These are phyloP conservation scores for Globisporangium recalcitrans DNA, from an alignment of 352 stramenopile species.

Conservation along the genomic window DNA sequence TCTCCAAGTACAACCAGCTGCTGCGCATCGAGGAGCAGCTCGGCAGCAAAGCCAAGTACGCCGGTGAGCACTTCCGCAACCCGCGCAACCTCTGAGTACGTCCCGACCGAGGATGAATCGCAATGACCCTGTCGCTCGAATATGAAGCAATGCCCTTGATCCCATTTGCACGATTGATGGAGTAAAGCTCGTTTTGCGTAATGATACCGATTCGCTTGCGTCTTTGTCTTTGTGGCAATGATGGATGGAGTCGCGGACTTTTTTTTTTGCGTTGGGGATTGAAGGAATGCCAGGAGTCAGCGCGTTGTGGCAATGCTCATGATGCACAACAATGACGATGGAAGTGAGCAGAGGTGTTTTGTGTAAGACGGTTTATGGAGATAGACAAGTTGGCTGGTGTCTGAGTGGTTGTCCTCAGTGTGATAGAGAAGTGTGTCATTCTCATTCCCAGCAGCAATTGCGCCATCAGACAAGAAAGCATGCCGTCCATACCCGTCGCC, in stretches of 20 bases:
- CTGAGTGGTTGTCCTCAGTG: not conserved
- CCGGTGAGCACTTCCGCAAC: constrained; percentile 37
- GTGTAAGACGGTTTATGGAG: no score
- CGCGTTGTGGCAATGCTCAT: no score
- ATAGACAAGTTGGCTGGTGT: no score
- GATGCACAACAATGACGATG: no score
- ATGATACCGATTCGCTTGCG: not conserved
- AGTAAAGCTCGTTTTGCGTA: not conserved
- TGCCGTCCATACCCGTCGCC: not conserved
- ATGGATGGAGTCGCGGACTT: not conserved
- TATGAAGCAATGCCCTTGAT: not conserved
- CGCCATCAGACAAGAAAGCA: not conserved
- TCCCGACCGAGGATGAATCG: no score
- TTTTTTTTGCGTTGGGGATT: no score
- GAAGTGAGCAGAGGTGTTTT: no score
- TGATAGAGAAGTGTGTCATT: not conserved
- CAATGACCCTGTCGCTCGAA: no score
- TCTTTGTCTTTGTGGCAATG: not conserved
- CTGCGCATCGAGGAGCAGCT: not conserved
- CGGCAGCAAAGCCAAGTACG: constrained; percentile 36
- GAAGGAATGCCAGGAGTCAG: no score
- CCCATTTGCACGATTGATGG: not conserved
- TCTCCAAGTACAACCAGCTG: constrained; percentile 99
- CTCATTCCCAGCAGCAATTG: no score
- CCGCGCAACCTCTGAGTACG: constrained; percentile 14